Conservation (phyloP, 1,139 yeast species). For the Taphrina flavorubra region DNA sequence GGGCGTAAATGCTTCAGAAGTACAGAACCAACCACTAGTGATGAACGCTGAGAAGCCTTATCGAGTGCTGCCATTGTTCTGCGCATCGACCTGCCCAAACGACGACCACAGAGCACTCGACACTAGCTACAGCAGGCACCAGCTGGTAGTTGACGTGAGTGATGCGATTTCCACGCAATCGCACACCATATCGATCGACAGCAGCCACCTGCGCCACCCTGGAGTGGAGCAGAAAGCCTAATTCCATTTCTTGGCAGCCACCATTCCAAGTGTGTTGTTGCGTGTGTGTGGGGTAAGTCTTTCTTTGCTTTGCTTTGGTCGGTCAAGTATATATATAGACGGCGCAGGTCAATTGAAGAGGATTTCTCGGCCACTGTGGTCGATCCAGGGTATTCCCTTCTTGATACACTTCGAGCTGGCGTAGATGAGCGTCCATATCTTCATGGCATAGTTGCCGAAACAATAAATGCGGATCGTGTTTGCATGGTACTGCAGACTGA, state of each 20-base stretch:
- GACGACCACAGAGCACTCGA: too few relatives aligned
- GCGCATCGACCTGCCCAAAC: too few relatives aligned
- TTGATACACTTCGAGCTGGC: constrained; percentile 8
- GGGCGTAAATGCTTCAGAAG: too few relatives aligned
- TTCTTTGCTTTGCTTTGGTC: too few relatives aligned
- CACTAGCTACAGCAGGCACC: too few relatives aligned
- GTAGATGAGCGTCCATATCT: constrained; percentile 22
- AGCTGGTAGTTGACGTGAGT: not conserved
- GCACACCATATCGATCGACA: constrained; percentile 22
- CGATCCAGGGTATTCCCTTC: constrained; percentile 21
- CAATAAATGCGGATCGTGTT: constrained; percentile 22
- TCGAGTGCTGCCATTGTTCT: too few relatives aligned
- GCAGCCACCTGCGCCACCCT: constrained; percentile 9
- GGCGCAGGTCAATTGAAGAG: constrained; percentile 2
- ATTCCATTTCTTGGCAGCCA: not conserved
- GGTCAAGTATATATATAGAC: too few relatives aligned
- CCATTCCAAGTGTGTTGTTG: too few relatives aligned
- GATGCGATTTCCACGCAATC: constrained; percentile 4
- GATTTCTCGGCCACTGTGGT: not conserved
- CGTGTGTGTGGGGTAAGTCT: not conserved
- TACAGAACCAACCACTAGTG: too few relatives aligned
- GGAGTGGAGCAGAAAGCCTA: not conserved
- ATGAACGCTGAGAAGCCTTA: too few relatives aligned
- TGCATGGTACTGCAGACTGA: constrained; percentile 10
- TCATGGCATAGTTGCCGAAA: constrained; percentile 3